Conservation (phyloP, 2,329 filamentous ascomycete genomes). For the Scytalidium sp. region DNA sequence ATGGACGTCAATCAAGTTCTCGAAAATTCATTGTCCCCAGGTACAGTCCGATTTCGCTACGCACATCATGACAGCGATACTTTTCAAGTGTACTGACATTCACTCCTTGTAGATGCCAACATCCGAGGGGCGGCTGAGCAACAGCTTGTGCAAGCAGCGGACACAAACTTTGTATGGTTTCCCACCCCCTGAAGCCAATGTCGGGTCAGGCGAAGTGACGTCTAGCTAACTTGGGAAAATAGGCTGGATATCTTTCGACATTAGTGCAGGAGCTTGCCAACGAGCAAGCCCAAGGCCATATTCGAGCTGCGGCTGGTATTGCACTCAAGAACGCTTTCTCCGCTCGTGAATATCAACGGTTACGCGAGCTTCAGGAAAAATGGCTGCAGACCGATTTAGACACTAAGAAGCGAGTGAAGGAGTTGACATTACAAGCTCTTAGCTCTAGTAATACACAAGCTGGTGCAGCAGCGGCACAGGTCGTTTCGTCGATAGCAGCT, state of each 20-base stretch:
- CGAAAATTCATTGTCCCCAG: constrained; percentile 91
- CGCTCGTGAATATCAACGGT: constrained; percentile 81
- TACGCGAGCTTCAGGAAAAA: constrained; percentile 88
- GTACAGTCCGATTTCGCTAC: constrained; percentile 50
- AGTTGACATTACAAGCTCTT: constrained; percentile 84
- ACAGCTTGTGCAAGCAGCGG: constrained; percentile 87
- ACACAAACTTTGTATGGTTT: constrained; percentile 85
- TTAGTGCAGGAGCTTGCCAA: constrained; percentile 94
- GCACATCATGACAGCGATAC: background rate
- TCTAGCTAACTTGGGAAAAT: constrained; percentile 21
- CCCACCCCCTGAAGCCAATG: constrained; percentile 25
- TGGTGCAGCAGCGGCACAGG: constrained; percentile 86
- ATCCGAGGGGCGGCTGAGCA: constrained; percentile 90
- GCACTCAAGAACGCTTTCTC: constrained; percentile 98
- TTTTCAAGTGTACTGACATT: constrained; percentile 19
- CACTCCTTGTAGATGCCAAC: constrained; percentile 67
- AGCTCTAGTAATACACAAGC: constrained; percentile 76
- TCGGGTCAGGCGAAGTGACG: constrained; percentile 14
- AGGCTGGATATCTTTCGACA: constrained; percentile 90
- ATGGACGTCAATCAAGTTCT: constrained; percentile 99
- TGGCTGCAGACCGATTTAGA: constrained; percentile 83
- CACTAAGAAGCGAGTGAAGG: constrained; percentile 85
- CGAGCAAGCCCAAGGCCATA: constrained; percentile 76
- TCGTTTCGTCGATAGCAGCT: constrained; percentile 89
- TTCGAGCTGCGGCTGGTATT: constrained; percentile 91